Percentiles rank a stretch among this genome's conserved stretches.
Evolutionary conservation across 1,139 yeast genomes (phyloP).

Genomic region (Suhomyces wounanorum): DNA sequence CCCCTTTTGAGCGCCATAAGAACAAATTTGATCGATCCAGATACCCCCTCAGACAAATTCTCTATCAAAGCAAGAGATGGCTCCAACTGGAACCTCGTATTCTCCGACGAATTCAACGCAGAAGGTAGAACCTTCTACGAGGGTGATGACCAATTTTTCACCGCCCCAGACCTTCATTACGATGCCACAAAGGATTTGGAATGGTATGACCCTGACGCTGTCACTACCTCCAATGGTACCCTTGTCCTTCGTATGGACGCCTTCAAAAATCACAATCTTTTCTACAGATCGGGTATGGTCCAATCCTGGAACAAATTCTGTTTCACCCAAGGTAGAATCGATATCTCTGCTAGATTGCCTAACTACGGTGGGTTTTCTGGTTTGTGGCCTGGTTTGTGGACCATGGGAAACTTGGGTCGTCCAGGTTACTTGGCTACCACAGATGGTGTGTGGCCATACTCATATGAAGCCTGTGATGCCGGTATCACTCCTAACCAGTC

Average conservation of each 20-base stretch:
- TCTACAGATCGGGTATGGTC: constrained; percentile 35
- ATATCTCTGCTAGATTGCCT: constrained; percentile 29
- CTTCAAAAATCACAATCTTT: constrained; percentile 29
- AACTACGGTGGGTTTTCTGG: constrained; percentile 32
- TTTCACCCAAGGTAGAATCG: constrained; percentile 30
- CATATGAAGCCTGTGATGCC: constrained; percentile 34
- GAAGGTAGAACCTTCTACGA: constrained; percentile 36
- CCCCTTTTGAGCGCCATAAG: constrained; percentile 29
- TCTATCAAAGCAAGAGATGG: constrained; percentile 22
- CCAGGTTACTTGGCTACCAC: constrained; percentile 35
- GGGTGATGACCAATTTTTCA: constrained; percentile 35
- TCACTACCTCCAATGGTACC: constrained; percentile 30
- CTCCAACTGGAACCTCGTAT: constrained; percentile 28
- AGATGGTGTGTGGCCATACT: constrained; percentile 39
- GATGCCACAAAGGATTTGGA: constrained; percentile 36
- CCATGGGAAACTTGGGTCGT: constrained; percentile 35
- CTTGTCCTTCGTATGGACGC: constrained; percentile 30
- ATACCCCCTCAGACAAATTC: constrained; percentile 25
- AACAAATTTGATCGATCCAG: constrained; percentile 30
- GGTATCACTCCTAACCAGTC: constrained; percentile 36
- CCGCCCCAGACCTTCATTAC: constrained; percentile 31
- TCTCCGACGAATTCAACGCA: constrained; percentile 32
- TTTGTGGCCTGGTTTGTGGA: constrained; percentile 38
- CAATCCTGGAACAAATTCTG: constrained; percentile 36
- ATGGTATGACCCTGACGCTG: constrained; percentile 38